Base-by-base conservation (phyloP, 2,329 filamentous ascomycete genomes). In the Laburnicola sp. region DNA sequence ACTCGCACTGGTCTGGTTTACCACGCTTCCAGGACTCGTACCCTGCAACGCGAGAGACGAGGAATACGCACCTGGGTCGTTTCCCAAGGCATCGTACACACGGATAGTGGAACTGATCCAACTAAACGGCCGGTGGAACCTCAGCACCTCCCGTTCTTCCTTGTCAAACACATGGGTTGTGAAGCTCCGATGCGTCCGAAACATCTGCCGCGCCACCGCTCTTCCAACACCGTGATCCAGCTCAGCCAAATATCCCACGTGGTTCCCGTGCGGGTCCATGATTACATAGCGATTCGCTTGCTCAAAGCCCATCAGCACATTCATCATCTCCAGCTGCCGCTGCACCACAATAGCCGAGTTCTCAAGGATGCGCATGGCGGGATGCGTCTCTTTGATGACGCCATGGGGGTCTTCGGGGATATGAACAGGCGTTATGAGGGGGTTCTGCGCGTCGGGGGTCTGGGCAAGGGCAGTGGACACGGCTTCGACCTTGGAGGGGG, bases 251-350 rank as follows among this genome's bases (percentile, higher is more conserved):
- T 84, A 86, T 9, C 84, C 84, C 37, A 86, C 76, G 56, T 85
- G 84, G 51, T 82, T 81, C 4, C 84, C 84, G 46, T 81, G 76
- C 2, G 82, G 82, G 70, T 86, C 82, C 77, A 86, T 81, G 42
- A 87, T 85, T 10, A 85, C 78, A 64, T 87, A 87, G 65, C 79
- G 78, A 62, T 86, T 86, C 9, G 84, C 83, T 66, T 87, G 84
- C 68, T 87, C 84, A 57, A 86, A 86, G 1, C 84, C 84, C 67
- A 86, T 72, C 62, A 87, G 76, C 7, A 86, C 75, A 66, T 86
- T 86, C 81, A 86, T 84, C 74, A 86, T 78, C 63, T 86, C 84
- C 26, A 87, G 63, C 60, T 86, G 83, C 28, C 84, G 75, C 58
- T 86, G 83, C 7, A 87, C 77, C 5, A 87, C 79, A 38, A 87